Evolutionary conservation across 2,329 filamentous ascomycete genomes (phyloP).

Genomic region (Colletotrichum orbiculare): DNA sequence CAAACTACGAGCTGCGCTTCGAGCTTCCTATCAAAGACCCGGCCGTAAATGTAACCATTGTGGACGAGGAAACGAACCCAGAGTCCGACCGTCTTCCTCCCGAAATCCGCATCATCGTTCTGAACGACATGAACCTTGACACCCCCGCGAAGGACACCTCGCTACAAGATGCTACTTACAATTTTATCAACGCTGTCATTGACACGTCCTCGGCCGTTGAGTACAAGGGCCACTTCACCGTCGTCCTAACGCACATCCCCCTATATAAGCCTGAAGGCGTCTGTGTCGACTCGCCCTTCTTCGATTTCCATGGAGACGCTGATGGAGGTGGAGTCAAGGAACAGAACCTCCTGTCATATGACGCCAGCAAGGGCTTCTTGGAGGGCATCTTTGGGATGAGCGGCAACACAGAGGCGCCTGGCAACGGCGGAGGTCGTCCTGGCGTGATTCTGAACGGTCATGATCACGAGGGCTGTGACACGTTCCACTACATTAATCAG

Average conservation of each 20-base stretch:
- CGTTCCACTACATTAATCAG: constrained; percentile 83
- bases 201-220: constrained; percentile 70
- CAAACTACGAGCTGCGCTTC: constrained; percentile 90
- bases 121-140: constrained; percentile 96
- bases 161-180: constrained; percentile 81
- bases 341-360: constrained; percentile 87
- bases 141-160: constrained; percentile 75
- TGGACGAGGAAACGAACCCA: constrained; percentile 55
- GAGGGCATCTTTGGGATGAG: constrained; percentile 86
- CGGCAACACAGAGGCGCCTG: constrained; percentile 67
- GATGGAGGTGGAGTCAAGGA: constrained; percentile 81
- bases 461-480: constrained; percentile 94
- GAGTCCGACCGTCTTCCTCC: constrained; percentile 64
- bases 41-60: constrained; percentile 52
- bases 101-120: constrained; percentile 82
- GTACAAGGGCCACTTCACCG: constrained; percentile 75
- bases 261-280: constrained; percentile 84
- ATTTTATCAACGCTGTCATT: constrained; percentile 79
- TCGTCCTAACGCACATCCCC: constrained; percentile 92
- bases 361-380: constrained; percentile 79
- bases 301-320: constrained; percentile 76
- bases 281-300: constrained; percentile 86
- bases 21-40: constrained; percentile 62
- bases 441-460: constrained; percentile 92
- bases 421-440: constrained; percentile 72